These are phyloP conservation scores for Vararia minispora DNA, from an alignment of 768 basidiomycete species.

Conservation along the genomic window DNA sequence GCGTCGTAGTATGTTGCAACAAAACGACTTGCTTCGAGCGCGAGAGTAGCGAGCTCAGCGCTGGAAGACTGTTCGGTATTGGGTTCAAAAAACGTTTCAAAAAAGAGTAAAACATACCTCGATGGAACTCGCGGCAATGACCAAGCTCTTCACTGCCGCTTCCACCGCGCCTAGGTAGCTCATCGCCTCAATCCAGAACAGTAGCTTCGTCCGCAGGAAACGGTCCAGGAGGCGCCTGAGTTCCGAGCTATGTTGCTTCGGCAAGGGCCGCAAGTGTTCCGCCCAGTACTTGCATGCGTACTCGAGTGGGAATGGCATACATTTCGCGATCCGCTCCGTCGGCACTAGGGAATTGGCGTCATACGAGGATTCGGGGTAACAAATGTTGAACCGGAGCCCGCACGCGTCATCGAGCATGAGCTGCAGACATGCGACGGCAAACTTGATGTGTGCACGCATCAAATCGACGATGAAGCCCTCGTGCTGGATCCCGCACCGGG, in stretches of 20 bases:
- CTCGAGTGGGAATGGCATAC: conserved; percentile 21
- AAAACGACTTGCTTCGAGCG: conserved; percentile 9
- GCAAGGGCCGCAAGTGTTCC: conserved; percentile 16
- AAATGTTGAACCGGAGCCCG: conserved; percentile 29
- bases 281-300: conserved; percentile 30
- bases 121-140: conserved; percentile 9
- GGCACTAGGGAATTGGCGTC: conserved; percentile 19
- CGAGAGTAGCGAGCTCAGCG: conserved; percentile 4
- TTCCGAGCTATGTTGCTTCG: conserved; percentile 7
- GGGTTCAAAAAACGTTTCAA: neutral
- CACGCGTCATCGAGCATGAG: conserved; percentile 24
- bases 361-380: conserved; percentile 24
- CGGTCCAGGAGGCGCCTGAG: conserved; percentile 11
- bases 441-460: conserved; percentile 1
- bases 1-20: conserved; percentile 8
- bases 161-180: conserved; percentile 12
- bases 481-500: neutral
- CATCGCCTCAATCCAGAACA: conserved; percentile 30
- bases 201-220: conserved; percentile 18
- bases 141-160: conserved; percentile 10
- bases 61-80: neutral
- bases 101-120: neutral
- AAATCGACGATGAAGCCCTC: conserved; percentile 3
- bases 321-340: conserved; percentile 9
- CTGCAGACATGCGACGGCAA: conserved; percentile 20